Conservation (phyloP, 495 filamentous ascomycete genomes). For the Thermochaetoides thermophila region DNA sequence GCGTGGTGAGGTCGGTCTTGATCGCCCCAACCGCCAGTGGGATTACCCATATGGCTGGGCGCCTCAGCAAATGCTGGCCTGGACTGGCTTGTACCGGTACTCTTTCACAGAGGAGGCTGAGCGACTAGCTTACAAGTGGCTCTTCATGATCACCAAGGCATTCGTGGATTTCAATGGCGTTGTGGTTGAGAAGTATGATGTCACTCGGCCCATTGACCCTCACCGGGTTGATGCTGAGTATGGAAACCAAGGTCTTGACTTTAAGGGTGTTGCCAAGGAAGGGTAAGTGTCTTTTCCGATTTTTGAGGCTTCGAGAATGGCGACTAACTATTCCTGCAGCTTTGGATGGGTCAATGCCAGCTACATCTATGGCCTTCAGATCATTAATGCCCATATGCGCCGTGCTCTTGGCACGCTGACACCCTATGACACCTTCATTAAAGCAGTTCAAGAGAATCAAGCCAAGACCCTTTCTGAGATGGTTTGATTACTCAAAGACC, state of each 20-base stretch:
- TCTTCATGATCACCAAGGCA: slow-evolving; percentile 92
- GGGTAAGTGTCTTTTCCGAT: slow-evolving; percentile 48
- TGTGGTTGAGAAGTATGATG: slow-evolving; percentile 97
- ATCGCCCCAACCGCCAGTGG: slow-evolving; percentile 88
- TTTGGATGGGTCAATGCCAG: slow-evolving; percentile 99
- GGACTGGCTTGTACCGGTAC: slow-evolving; percentile 81
- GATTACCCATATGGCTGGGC: slow-evolving; percentile 98
- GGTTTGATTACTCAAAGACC: too few relatives aligned
- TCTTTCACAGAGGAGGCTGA: slow-evolving; percentile 82
- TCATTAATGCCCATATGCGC: slow-evolving; percentile 70
- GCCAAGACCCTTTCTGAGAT: slow-evolving; percentile 28
- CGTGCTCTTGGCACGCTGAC: slow-evolving; percentile 75
- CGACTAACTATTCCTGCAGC: slow-evolving; percentile 34
- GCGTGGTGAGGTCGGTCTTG: slow-evolving; percentile 62
- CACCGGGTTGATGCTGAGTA: slow-evolving; percentile 94
- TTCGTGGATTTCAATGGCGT: slow-evolving; percentile 97
- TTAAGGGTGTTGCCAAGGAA: slow-evolving; percentile 87
- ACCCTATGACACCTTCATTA: slow-evolving; percentile 59
- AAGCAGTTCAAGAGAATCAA: slow-evolving; percentile 31
- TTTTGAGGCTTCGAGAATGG: not conserved
- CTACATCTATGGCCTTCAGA: slow-evolving; percentile 76
- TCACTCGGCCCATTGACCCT: slow-evolving; percentile 73
- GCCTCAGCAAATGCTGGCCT: slow-evolving; percentile 95
- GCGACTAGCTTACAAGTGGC: slow-evolving; percentile 81
- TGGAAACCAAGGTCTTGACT: slow-evolving; percentile 86